Evolutionary conservation across 257 asterid species (phyloP).

Genomic region (Rhazya stricta): DNA sequence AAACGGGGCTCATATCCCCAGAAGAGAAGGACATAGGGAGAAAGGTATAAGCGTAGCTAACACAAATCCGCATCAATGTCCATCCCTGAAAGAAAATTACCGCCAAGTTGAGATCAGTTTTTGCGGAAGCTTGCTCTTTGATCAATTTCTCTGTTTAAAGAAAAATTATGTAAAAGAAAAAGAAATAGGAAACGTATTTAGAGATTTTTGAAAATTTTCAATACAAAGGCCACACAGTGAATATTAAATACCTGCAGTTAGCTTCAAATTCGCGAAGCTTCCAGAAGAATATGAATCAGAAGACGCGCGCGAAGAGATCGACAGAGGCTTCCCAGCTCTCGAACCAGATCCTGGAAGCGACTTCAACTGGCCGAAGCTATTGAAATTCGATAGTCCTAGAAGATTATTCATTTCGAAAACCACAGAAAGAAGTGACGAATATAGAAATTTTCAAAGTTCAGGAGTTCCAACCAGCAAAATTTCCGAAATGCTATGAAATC

Average conservation of each 20-base stretch:
- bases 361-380: conserved; percentile 54
- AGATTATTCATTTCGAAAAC: conserved; percentile 51
- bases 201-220: not conserved
- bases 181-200: not conserved
- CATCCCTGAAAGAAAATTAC: conserved; percentile 30
- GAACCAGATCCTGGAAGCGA: conserved; percentile 38
- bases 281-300: conserved; percentile 56
- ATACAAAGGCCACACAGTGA: not conserved
- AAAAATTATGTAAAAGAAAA: not conserved
- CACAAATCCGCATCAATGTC: not conserved
- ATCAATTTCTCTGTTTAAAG: conserved; percentile 69
- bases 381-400: conserved; percentile 67
- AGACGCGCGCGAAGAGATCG: conserved; percentile 42
- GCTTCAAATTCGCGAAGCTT: conserved; percentile 79
- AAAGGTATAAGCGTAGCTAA: not conserved
- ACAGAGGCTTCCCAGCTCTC: conserved; percentile 40
- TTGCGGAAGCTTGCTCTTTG: conserved; percentile 91
- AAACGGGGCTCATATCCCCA: not conserved
- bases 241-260: conserved; percentile 61
- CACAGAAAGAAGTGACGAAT: conserved; percentile 18
- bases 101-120: conserved; percentile 76
- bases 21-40: not conserved
- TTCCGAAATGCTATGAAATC: not conserved
- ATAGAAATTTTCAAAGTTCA: not conserved
- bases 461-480: conserved; percentile 2